Evolutionary conservation across 257 asterid species (phyloP).

Genomic region (Solanum chiquidenum): DNA sequence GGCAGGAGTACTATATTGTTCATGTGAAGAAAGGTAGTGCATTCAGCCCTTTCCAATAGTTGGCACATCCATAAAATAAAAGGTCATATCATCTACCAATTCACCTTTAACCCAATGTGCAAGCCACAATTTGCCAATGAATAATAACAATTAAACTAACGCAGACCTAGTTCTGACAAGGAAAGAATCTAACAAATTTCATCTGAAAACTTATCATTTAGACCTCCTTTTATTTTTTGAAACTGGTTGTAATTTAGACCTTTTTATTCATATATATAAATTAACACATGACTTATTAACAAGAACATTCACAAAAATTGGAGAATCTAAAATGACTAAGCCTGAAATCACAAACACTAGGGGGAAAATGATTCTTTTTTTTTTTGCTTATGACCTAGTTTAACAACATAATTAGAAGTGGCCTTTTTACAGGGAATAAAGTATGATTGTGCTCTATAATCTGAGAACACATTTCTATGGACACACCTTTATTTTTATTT

Average conservation of each 20-base stretch:
- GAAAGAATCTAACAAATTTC: neutral
- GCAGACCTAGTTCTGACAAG: neutral
- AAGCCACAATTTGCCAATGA: neutral
- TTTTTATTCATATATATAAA: neutral
- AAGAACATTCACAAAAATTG: neutral
- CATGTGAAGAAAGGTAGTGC: neutral
- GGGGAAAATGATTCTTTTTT: neutral
- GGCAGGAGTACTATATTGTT: neutral
- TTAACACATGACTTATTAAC: neutral
- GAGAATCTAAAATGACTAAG: neutral
- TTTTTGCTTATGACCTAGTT: neutral
- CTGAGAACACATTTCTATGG: neutral
- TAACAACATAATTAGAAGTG: neutral
- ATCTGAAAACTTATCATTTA: neutral
- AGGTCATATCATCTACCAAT: neutral
- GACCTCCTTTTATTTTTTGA: neutral
- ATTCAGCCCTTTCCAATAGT: neutral
- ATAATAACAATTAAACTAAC: neutral
- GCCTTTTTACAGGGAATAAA: neutral
- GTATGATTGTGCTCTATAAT: neutral
- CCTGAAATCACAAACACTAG: neutral
- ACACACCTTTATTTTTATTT: neutral
- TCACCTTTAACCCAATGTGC: neutral
- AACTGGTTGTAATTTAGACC: neutral
- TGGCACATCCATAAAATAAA: neutral